Conservation (phyloP, 2,329 filamentous ascomycete genomes). For the Gaeumannomyces sp. region DNA sequence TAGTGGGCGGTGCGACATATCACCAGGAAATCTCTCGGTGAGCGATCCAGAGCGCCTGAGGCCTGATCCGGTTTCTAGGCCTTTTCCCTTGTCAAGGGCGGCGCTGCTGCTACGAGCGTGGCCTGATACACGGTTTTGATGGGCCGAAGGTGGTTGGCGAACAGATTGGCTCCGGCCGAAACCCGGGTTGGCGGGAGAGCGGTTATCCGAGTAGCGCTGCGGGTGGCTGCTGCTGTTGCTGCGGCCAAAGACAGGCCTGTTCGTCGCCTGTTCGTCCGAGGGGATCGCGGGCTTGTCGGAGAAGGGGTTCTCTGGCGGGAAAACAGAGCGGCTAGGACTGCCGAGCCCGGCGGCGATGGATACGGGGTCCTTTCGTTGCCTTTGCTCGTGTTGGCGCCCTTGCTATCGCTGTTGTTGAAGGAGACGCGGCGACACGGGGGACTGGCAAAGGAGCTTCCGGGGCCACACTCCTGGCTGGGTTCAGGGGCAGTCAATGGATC, state of each 20-base stretch:
- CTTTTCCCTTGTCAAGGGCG: conserved; percentile 11
- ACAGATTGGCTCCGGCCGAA: conserved; percentile 16
- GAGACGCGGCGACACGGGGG: conserved; percentile 18
- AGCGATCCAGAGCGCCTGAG: conserved; percentile 36
- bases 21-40: conserved; percentile 54
- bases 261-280: not conserved
- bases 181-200: conserved; percentile 12
- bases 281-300: conserved; percentile 20
- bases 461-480: conserved; percentile 60
- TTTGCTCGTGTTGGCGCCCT: conserved; percentile 18
- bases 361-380: conserved; percentile 13
- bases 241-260: conserved; percentile 14
- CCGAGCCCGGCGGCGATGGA: conserved; percentile 48
- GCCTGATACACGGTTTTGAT: conserved; percentile 1
- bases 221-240: conserved; percentile 15
- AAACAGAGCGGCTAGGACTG: conserved; percentile 41
- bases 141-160: conserved; percentile 3
- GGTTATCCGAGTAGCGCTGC: conserved; percentile 1
- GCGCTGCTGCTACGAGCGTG: conserved; percentile 18
- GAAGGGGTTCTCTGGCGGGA: conserved; percentile 40
- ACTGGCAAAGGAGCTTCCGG: conserved; percentile 50
- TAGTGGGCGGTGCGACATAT: conserved; percentile 59
- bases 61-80: conserved; percentile 4
- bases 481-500: conserved; percentile 64
- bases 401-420: conserved; percentile 12